phyloP scores from a whole-genome alignment of 441 rosid genomes.

The Aquilaria agallochum region DNA sequence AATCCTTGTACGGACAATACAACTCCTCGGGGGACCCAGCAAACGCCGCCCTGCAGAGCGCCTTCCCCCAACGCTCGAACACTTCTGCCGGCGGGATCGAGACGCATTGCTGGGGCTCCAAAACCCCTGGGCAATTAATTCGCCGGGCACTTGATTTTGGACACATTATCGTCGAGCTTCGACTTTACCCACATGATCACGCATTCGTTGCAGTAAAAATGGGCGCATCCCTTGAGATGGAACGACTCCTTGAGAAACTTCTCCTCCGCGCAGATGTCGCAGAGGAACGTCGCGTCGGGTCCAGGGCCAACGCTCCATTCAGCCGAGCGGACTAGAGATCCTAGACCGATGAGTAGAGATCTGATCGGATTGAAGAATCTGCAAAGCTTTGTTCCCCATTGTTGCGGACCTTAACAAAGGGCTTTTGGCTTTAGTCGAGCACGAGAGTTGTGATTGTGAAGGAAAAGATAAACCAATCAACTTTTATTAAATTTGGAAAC shows the following conservation, averaged over 20 bases:
- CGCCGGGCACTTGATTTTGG: slow-evolving; percentile 28
- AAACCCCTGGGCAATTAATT: slow-evolving; percentile 20
- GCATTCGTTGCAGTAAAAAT: slow-evolving; percentile 39
- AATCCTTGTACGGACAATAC: slow-evolving; percentile 46
- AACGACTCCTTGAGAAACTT: slow-evolving; percentile 28
- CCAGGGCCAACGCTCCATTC: no score
- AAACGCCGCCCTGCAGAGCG: slow-evolving; percentile 19
- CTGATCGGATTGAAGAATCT: no score
- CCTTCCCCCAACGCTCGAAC: slow-evolving; percentile 30
- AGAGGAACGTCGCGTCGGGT: slow-evolving; percentile 9
- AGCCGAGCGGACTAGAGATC: no score
- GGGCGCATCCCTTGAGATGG: slow-evolving; percentile 22
- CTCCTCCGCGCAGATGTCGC: slow-evolving; percentile 36
- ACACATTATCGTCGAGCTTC: slow-evolving; percentile 15
- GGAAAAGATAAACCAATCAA: no score
- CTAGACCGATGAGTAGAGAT: no score
- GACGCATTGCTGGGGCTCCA: slow-evolving; percentile 26
- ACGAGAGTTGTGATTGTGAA: no score
- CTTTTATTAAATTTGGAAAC: no score
- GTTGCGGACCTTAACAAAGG: no score
- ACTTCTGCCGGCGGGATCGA: slow-evolving; percentile 18
- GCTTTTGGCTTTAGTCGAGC: no score
- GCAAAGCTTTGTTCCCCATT: no score
- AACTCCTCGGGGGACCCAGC: slow-evolving; percentile 9
- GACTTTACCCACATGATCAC: slow-evolving; percentile 23